Evolutionary conservation across 495 filamentous ascomycete genomes (phyloP).

Genomic region (Penicillium psychrofluorescens): DNA sequence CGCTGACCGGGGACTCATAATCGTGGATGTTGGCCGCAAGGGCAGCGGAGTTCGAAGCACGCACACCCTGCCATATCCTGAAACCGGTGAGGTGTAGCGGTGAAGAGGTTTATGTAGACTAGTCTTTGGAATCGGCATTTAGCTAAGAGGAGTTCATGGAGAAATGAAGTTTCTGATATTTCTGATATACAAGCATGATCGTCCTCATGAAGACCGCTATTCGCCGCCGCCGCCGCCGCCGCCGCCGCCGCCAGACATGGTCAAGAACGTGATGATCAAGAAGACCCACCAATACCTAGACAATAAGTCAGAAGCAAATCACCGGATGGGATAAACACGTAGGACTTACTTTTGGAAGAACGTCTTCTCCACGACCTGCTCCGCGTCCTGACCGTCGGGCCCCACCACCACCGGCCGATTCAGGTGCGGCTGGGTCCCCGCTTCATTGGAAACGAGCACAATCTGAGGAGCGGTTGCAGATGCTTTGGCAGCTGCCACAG

Average conservation of each 20-base stretch:
- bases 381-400: conserved; percentile 29
- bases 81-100: too few species aligned
- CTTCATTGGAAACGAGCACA: conserved; percentile 19
- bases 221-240: conserved; percentile 36
- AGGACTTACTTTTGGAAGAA: conserved; percentile 40
- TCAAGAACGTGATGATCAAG: conserved; percentile 33
- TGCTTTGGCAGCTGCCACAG: background rate
- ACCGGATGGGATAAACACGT: background rate
- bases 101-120: too few species aligned
- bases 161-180: too few species aligned
- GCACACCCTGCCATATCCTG: background rate
- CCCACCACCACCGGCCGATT: conserved; percentile 36
- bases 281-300: conserved; percentile 43
- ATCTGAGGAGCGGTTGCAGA: conserved; percentile 9
- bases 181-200: too few species aligned
- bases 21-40: conserved; percentile 26
- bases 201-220: conserved; percentile 6
- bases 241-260: conserved; percentile 35
- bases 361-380: conserved; percentile 32
- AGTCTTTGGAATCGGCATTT: too few species aligned
- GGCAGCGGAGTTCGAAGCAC: background rate
- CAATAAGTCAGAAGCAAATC: background rate
- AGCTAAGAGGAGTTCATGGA: too few species aligned
- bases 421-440: conserved; percentile 29
- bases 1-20: conserved; percentile 40